Conservation (phyloP, 108 stramenopile species). For the Hondaea fermentalgiana region DNA sequence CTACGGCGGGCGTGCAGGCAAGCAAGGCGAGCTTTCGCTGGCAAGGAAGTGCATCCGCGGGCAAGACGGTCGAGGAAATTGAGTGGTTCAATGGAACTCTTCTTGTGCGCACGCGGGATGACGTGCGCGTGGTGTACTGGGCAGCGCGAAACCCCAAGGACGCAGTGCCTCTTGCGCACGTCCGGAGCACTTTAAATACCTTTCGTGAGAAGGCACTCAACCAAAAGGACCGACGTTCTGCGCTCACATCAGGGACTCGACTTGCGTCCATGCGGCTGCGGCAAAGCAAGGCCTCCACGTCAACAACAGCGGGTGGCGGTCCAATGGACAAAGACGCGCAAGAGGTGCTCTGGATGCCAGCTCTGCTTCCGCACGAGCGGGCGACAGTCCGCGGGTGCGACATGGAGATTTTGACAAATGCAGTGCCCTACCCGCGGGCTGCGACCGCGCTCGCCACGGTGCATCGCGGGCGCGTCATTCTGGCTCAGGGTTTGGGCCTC, state of each 20-base stretch:
- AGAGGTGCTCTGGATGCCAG: too few relatives aligned
- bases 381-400: too few relatives aligned
- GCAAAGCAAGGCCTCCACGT: too few relatives aligned
- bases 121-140: not conserved
- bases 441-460: too few relatives aligned
- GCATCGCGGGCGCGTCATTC: too few relatives aligned
- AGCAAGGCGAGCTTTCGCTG: not conserved
- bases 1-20: not conserved
- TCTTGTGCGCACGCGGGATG: not conserved
- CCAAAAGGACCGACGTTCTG: not conserved
- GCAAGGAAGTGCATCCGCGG: not conserved
- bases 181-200: not conserved
- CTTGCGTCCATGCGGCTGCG: too few relatives aligned
- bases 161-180: not conserved
- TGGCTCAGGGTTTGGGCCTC: too few relatives aligned
- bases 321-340: too few relatives aligned
- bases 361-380: too few relatives aligned
- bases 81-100: not conserved
- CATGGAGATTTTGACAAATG: too few relatives aligned
- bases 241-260: not conserved
- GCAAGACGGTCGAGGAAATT: not conserved
- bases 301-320: too few relatives aligned
- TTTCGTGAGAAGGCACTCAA: not conserved
- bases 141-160: not conserved
- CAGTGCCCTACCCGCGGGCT: too few relatives aligned